Evolutionary conservation across 148 eudicot genomes (phyloP), one percentile per base, ranked within the genome.

Genomic region (Cornus suecica): DNA sequence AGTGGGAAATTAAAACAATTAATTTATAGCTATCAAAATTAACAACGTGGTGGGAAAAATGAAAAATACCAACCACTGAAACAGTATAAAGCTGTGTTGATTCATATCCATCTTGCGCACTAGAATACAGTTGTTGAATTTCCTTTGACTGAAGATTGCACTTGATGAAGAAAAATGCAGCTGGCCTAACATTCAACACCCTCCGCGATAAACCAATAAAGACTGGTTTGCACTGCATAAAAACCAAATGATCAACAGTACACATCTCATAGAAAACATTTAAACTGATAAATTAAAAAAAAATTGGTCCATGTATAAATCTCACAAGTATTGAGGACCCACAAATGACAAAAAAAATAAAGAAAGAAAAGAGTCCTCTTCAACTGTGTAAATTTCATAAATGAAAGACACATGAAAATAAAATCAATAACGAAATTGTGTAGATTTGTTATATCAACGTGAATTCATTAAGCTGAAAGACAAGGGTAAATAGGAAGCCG

Each of bases 21-120:
- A 26, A 73, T 24, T 58, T 34, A 27, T 14, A n/a, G 22, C 23
- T 60, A 31, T 26, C 22, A 24, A 31, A 10, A 31, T 23, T 26
- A 23, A 6, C 41, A 29, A 13, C 51, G 23, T 41, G 31, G 14
- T 8, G 31, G 37, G 31, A 56, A n/a, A 72, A 28, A 68, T 14
- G 31, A 23, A 70, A 61, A 10, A 74, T 25, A 87, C 90, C 76
- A 74, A 95, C 97, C 89, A 78, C 58, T 69, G 93, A 83, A 74
- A 96, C 84, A 58, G 94, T 77, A 69, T 84, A 80, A 67, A 96
- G 91, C 64, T 88, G 89, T 34, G 99, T 93, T 65, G 99, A 96
- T 81, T 96, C 99, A 10, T 88, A 96, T 70, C 97, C 90, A 84
- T 96, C 99, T 78, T 89, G 88, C 31, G 99, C 99, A 85, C 78